A percentile compares a stretch with the other conserved stretches of the same genome.
Evolutionary conservation across 306 rosid genomes (phyloP).

Genomic region (Adenanthera pavonina): DNA sequence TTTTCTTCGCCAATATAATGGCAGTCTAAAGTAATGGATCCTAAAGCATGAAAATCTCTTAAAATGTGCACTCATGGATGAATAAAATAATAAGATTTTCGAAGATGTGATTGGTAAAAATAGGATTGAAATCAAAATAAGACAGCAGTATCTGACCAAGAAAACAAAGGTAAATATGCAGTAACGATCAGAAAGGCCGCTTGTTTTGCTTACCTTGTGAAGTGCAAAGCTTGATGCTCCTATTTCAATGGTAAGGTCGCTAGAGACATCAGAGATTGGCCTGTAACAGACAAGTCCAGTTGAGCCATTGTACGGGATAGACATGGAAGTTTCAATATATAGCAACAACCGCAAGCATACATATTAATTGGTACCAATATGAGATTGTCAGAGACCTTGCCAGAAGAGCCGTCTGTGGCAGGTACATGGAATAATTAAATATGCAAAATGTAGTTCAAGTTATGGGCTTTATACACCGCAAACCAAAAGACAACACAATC

Average conservation of each 20-base stretch:
- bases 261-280: constrained; percentile 82
- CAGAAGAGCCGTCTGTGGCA: constrained; percentile 30
- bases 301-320: constrained; percentile 33
- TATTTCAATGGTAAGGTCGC: constrained; percentile 69
- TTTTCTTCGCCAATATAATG: too few relatives aligned
- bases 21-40: background rate
- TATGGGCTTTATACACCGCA: constrained; percentile 24
- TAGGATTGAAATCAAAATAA: background rate
- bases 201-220: constrained; percentile 59
- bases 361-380: constrained; percentile 30
- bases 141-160: background rate
- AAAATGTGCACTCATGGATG: background rate
- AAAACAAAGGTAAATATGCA: background rate
- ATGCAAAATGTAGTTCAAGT: background rate
- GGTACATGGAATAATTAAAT: constrained; percentile 13
- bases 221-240: constrained; percentile 73
- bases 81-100: background rate
- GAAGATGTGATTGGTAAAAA: background rate
- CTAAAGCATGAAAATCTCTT: background rate
- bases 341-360: constrained; percentile 37
- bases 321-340: constrained; percentile 9
- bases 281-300: constrained; percentile 48
- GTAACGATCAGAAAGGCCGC: background rate
- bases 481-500: constrained; percentile 39
- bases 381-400: constrained; percentile 29